phyloP scores from a whole-genome alignment of 257 asterid species.

The Salvia rosmarinus region DNA sequence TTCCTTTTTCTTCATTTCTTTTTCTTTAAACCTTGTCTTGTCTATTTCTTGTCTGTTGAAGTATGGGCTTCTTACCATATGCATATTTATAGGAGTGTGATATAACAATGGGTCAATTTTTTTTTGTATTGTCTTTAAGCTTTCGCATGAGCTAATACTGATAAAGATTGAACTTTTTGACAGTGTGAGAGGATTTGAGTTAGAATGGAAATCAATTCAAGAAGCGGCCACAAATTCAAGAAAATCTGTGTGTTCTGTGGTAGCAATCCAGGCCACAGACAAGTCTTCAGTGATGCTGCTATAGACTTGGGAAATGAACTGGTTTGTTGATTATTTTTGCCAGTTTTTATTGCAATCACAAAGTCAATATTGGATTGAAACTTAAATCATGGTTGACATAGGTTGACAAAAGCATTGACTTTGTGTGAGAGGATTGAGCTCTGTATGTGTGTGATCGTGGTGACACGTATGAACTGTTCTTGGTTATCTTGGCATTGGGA shows the following conservation, averaged over 20 bases:
- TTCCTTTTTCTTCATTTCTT: background rate
- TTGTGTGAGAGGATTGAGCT: constrained; percentile 30
- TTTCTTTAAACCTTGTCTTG: constrained; percentile 14
- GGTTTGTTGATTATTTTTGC: constrained; percentile 49
- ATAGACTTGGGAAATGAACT: constrained; percentile 89
- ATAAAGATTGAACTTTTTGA: constrained; percentile 28
- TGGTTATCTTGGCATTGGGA: background rate
- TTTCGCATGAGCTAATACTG: no score
- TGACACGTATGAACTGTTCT: constrained; percentile 18
- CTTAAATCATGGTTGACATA: constrained; percentile 22
- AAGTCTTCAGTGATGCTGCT: constrained; percentile 97
- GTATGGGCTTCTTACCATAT: constrained; percentile 11
- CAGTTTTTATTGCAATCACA: background rate
- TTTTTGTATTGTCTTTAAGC: background rate
- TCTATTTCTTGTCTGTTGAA: constrained; percentile 23
- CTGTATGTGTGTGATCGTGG: constrained; percentile 5
- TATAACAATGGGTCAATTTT: constrained; percentile 4
- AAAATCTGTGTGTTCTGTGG: constrained; percentile 96
- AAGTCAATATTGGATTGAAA: constrained; percentile 35
- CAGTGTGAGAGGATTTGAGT: constrained; percentile 10
- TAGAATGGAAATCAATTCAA: constrained; percentile 61
- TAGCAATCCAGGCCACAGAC: constrained; percentile 87
- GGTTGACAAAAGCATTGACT: constrained; percentile 35
- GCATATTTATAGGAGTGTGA: constrained; percentile 10
- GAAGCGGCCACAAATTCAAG: constrained; percentile 67